Evolutionary conservation across 495 filamentous ascomycete species (phyloP).

Genomic region (Aspergillus olivimuriae): DNA sequence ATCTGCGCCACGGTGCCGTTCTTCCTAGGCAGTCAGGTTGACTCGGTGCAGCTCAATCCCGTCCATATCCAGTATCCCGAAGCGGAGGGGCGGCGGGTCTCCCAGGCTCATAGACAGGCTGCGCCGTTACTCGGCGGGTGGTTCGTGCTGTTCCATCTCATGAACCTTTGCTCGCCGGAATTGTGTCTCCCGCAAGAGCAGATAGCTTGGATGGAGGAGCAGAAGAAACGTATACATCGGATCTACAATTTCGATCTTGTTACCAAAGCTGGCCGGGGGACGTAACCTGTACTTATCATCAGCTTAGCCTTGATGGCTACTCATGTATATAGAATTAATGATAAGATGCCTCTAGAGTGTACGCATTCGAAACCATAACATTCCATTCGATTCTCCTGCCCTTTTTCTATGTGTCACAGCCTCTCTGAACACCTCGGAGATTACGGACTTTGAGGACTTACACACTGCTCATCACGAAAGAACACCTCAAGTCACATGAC

Average conservation of each 20-base stretch:
- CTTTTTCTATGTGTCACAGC: too few relatives aligned
- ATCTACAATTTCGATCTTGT: conserved; percentile 24
- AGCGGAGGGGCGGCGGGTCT: conserved; percentile 20
- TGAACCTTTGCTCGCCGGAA: conserved; percentile 16
- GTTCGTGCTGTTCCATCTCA: conserved; percentile 22
- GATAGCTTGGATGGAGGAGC: conserved; percentile 21
- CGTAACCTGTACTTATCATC: too few relatives aligned
- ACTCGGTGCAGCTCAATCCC: conserved; percentile 22
- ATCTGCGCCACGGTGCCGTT: conserved; percentile 39
- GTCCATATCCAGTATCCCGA: conserved; percentile 32
- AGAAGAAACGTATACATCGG: conserved; percentile 25
- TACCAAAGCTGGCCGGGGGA: too few relatives aligned
- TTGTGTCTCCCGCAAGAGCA: conserved; percentile 22
- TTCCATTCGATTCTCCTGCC: too few relatives aligned
- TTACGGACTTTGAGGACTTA: too few relatives aligned
- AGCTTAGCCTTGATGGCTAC: too few relatives aligned
- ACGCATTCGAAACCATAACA: too few relatives aligned
- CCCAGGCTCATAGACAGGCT: conserved; percentile 21
- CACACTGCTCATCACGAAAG: too few relatives aligned
- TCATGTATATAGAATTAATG: too few relatives aligned
- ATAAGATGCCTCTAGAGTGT: too few relatives aligned
- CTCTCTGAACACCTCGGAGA: too few relatives aligned
- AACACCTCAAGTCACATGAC: too few relatives aligned
- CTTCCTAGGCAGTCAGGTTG: conserved; percentile 33
- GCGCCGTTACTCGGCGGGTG: conserved; percentile 35